Evolutionary conservation across 2,329 filamentous ascomycete genomes (phyloP), one percentile per base, ranked within the genome.

Genomic region (Ophiostoma piceae): DNA sequence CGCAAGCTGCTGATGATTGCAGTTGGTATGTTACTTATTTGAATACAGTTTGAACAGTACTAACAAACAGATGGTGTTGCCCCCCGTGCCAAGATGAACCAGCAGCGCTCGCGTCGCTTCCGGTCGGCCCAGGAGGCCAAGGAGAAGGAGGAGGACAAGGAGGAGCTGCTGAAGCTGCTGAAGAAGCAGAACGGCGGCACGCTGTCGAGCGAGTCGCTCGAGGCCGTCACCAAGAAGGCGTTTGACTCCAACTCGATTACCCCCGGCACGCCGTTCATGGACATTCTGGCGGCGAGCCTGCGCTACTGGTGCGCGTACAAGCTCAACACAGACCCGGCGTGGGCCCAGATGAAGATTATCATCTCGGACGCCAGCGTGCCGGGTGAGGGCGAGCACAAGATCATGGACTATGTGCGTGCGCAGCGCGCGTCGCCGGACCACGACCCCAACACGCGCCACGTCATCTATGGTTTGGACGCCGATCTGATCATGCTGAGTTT

Each of bases 301-400:
- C 90, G 94, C 76, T 99, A 97, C 79, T 99, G 95, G 95, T 92
- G 92, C 78, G 89, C 94, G 68, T 98, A 97, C 82, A 99, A 99
- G 81, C 87, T 98, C 74, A 98, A 96, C 79, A 97, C 92, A 35
- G 95, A 99, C 79, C 93, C 94, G 41, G 92, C 90, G 67, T 99
- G 96, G 96, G 92, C 91, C 73, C 93, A 93, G 78, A 84, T 97
- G 79, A 99, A 99, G 84, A 87, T 99, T 79, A 96, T 99, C 79
- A 98, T 99, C 74, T 99, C 95, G 9, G 95, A 99, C 83, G 94
- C 95, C 69, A 97, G 94, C 57, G 94, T 99, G 54, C 95, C 95
- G 69, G 95, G 95, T 77, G 95, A 99, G 81, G 95, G 95, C 78
- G 95, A 99, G 82, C 95, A 99, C 80, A 99, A 99, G 80, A 98